These are phyloP conservation scores for Lasiodiplodia sp. DNA, from an alignment of 2,329 filamentous ascomycete genomes.

Conservation along the genomic window DNA sequence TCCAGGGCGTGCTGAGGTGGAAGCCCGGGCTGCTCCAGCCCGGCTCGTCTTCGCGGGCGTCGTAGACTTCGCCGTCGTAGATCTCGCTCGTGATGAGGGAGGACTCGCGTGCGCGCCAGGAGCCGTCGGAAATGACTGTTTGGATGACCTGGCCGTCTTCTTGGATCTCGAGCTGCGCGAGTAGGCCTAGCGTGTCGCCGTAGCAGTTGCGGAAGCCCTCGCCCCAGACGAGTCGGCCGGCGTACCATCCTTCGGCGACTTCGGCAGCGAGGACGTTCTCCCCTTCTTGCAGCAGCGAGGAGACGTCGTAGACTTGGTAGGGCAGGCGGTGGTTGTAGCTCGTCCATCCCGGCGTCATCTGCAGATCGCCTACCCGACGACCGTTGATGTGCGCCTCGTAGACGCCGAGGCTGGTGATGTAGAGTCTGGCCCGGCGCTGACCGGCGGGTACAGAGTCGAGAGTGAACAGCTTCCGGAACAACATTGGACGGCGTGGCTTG, in stretches of 20 bases:
- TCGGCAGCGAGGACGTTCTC: slow-evolving; percentile 52
- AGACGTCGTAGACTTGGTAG: slow-evolving; percentile 63
- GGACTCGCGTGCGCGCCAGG: slow-evolving; percentile 47
- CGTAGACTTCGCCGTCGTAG: slow-evolving; percentile 63
- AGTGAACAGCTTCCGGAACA: slow-evolving; percentile 44
- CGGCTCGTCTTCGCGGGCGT: slow-evolving; percentile 44
- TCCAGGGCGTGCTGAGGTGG: slow-evolving; percentile 40
- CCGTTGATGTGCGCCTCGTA: slow-evolving; percentile 36
- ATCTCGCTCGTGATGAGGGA: slow-evolving; percentile 52
- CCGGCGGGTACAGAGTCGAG: slow-evolving; percentile 17
- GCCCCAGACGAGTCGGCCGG: slow-evolving; percentile 48
- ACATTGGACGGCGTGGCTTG: slow-evolving; percentile 40
- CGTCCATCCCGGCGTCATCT: slow-evolving; percentile 61
- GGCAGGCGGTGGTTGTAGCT: slow-evolving; percentile 59
- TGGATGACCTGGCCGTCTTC: slow-evolving; percentile 41
- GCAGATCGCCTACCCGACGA: slow-evolving; percentile 32
- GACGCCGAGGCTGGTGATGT: slow-evolving; percentile 34
- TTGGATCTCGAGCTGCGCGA: slow-evolving; percentile 50
- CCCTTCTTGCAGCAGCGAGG: slow-evolving; percentile 44
- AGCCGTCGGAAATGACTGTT: slow-evolving; percentile 38
- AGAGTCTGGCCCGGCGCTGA: slow-evolving; percentile 31
- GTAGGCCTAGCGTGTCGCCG: slow-evolving; percentile 50
- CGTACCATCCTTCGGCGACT: slow-evolving; percentile 61
- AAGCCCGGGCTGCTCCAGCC: slow-evolving; percentile 33
- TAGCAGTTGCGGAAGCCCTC: slow-evolving; percentile 46